Evolutionary conservation across 2,329 filamentous ascomycete genomes (phyloP), one percentile per base, ranked within the genome.

Genomic region (Cadophora luteo-olivacea): DNA sequence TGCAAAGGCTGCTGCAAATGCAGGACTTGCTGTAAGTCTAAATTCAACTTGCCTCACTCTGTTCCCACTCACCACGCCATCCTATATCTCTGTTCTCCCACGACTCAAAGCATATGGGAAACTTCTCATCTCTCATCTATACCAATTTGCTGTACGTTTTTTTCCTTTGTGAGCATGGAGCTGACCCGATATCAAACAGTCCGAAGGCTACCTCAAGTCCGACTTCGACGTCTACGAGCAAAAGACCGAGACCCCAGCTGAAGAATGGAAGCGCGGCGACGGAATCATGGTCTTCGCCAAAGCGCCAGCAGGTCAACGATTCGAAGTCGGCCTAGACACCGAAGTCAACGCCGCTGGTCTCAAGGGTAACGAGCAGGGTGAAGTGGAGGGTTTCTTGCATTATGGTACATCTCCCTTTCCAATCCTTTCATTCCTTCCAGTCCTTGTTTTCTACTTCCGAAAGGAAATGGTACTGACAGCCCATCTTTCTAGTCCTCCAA

Each of bases 261-360:
- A 69, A 25, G 54, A 68, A 12, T 84, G 81, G 81, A 73, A 66
- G 4, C 75, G 82, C 68, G 79, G 78, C 45, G 79, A 82, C 64
- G 80, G 79, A 45, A 75, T 80, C 48, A 49, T 82, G 4, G 78
- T 81, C 55, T 80, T 79, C 70, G 81, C 80, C 16, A 75, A 77
- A 36, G 76, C 79, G 4, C 75, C 78, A 0, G 75, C 76, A 1
- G 79, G 80, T 1, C 79, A 82, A 24, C 78, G 77, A 41, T 81
- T 83, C 67, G 68, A 79, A 8, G 75, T 83, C 19, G 73, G 75
- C 19, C 70, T 83, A 24, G 78, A 79, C 66, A 80, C 79, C 0
- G 80, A 77, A 5, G 76, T 78, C 38, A 41, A 83, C 80, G 16
- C 75, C 75, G 12, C 57, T 70, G n/a, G 75, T 73, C 55, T 73